Evolutionary conservation across 805 yeast genomes (phyloP), one percentile per base, ranked within the genome.

Genomic region (Candida krabiensis): DNA sequence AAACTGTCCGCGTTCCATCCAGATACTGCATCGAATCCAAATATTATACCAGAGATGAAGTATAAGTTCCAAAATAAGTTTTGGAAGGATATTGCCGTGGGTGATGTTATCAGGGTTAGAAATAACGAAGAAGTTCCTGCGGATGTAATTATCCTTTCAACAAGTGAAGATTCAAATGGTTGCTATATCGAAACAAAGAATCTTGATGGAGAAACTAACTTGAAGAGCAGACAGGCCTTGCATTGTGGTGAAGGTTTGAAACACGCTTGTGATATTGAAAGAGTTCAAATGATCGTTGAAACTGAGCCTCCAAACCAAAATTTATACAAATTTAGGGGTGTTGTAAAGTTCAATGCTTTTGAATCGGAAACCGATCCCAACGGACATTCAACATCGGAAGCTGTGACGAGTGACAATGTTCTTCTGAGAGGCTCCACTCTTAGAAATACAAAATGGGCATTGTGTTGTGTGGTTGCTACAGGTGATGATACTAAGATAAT

Each of bases 51-150:
- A 2, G 42, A 63, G 5, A 63, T 60, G 23, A 49, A 51, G 4
- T 68, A 69, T n/a, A 50, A 50, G 25, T 60, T 60, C 27, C 42
- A 42, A 17, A 53, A 50, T 17, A 44, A 43, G 12, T 56, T 53
- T 40, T 84, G 93, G 93, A 83, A 83, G 59, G 77, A 75, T 50
- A 75, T 85, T 24, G 61, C 66, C 29, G 89, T 84, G 18, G 95
- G 95, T 46, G 90, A 85, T 50, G 67, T 85, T 33, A 71, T 85
- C 18, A 69, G 90, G 52, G 70, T 85, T 18, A 76, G 81, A 45
- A 77, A 79, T 47, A 80, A 85, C 54, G 93, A 85, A 55, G 91
- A 84, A 63, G 72, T 83, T 5, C 95, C 95, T 1, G 89, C 91
- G 2, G 95, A 85, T 61, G 58, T 80, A 11, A 67, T 83, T 32